Base-by-base conservation (phyloP, 345 rosid genomes). In the Mercurialis annua region DNA sequence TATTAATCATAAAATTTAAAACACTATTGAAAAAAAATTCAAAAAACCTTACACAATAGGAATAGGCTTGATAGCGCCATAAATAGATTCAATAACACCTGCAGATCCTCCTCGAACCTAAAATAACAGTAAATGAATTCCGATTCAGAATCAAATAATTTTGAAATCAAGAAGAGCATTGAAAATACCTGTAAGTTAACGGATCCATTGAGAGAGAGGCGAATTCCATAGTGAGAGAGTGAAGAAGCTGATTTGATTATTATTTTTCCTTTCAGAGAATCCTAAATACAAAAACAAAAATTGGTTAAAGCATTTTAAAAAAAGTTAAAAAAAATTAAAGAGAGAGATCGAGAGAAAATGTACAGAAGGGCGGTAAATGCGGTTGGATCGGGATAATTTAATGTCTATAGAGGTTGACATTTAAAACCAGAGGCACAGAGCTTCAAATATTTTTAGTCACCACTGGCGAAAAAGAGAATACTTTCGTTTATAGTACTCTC, bases 51-150 rank as follows among this genome's bases (percentile, higher is more conserved):
- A 92, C 97, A 88, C 69, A 10, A 92, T 83, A 10, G 63, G 47
- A 65, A 88, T 86, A 20, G 98, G 98, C 75, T 86, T 90, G 71
- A 93, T 71, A 51, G 81, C 94, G 34, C 96, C 94, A 68, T 87
- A 90, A 14, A 88, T 70, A 3, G 97, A 83, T 76, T 93, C 97
- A 38, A 93, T 79, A 42, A 93, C 86, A 20, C 97, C 97, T 1
- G 96, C 94, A 26, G 98, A 82, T 66, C 96, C 96, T 81, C 98
- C 90, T 26, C 96, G 89, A 70, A 88, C 85, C 98, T 92, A 67
- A 20, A 72, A 64, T 29, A 38, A 38, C 20, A 20, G 30, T 17
- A 5, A 12, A 21, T 6, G 12, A 18, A 43, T 14, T 5, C 3
- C 42, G 24, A 6, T 7, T 11, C 6, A 62, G 16, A 23, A 50